Base-by-base conservation (phyloP, 1,284 basidiomycete genomes). In the Kalmanozyma brasiliensis region DNA sequence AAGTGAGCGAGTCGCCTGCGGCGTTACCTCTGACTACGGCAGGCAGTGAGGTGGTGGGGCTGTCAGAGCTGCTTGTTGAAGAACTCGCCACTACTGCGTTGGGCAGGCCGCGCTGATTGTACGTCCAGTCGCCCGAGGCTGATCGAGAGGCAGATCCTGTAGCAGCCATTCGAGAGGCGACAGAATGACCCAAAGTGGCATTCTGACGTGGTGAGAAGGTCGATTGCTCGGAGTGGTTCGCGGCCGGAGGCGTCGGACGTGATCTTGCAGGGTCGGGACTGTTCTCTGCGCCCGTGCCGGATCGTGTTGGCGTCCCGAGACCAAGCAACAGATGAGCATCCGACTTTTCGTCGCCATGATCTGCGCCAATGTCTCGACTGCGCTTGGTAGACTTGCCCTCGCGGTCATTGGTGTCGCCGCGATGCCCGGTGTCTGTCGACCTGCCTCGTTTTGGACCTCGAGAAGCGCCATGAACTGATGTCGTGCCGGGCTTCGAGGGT, bases 281-380 rank as follows among this genome's bases (percentile, higher is more conserved):
- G 8, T n/a, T 13, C 7, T 42, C 47, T 19, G 35, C 43, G 29
- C 40, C 47, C 22, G 17, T 40, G 4, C n/a, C 42, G 13, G 47
- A 40, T 19, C 43, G 26, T 11, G 26, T 29, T 16, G 42, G 45
- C 16, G 51, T 34, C 9, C 58, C 62, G 6, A 71, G 44, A 20
- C 62, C 62, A 2, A 73, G 58, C 30, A 69, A 40, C 32, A 69
- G 58, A 34, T 61, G 51, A 14, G 61, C 71, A 29, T 69, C 66
- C 10, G 60, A 52, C 35, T 56, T 59, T 22, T 69, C 60, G 32
- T 69, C 66, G 2, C 17, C 34, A 1, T 37, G 42, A 40, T 56
- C 52, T 20, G 43, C 20, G 8, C 24, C 46, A 29, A 32, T 20
- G 2, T 68, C 58, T 22, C 45, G 42, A n/a, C 40, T 49, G 17